phyloP scores from a whole-genome alignment of 495 filamentous ascomycete species.

The Chaetomium cochliodes region DNA sequence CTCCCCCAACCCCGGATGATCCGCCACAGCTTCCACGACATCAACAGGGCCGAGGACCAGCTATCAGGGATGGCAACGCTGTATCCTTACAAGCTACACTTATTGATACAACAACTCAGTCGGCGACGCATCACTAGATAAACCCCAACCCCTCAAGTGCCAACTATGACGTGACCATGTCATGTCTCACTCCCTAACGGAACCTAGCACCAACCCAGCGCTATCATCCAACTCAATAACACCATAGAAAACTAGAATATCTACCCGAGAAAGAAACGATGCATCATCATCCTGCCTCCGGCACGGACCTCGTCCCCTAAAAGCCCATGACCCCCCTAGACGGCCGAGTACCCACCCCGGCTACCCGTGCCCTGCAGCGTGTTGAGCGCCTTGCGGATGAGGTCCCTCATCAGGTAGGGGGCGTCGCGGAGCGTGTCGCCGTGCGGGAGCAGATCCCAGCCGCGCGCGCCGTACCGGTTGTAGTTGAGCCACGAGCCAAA shows the following conservation, averaged over 20 bases:
- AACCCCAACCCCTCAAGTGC: not conserved
- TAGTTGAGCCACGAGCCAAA: constrained; percentile 99
- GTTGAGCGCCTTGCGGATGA: constrained; percentile 70
- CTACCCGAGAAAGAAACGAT: not conserved
- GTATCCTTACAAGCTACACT: constrained; percentile 4
- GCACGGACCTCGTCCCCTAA: not conserved
- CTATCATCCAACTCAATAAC: not conserved
- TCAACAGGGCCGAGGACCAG: not conserved
- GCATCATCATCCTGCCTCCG: not conserved
- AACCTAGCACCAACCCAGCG: not conserved
- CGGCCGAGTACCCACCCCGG: constrained; percentile 90
- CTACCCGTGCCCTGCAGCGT: constrained; percentile 77
- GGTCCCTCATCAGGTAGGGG: constrained; percentile 90
- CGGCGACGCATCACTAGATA: not conserved
- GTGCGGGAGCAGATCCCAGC: constrained; percentile 94
- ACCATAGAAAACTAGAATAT: not conserved
- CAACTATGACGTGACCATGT: not conserved
- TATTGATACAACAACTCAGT: constrained; percentile 13
- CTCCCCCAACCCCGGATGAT: not conserved
- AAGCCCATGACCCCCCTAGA: constrained; percentile 48
- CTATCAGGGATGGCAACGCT: not conserved
- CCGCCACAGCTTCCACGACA: not conserved
- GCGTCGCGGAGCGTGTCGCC: constrained; percentile 88
- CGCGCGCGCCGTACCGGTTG: constrained; percentile 89
- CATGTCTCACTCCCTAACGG: not conserved